Conservation (phyloP, 176 grass and related monocot species). For the Guadua angustifolia region DNA sequence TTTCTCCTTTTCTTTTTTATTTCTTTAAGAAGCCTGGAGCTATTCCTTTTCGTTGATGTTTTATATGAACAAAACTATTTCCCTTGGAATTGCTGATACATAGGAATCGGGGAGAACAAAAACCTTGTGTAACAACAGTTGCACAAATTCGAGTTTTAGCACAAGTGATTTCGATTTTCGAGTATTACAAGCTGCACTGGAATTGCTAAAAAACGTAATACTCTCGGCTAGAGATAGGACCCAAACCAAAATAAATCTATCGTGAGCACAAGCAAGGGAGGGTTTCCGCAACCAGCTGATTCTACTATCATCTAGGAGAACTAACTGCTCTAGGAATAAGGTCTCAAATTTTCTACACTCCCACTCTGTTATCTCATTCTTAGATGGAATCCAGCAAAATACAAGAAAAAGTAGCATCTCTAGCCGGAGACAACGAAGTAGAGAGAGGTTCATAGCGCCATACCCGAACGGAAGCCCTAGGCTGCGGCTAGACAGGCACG, state of each 20-base stretch:
- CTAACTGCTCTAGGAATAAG: neutral
- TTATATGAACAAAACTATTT: neutral
- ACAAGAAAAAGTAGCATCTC: neutral
- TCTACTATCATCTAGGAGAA: neutral
- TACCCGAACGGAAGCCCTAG: conserved; percentile 41
- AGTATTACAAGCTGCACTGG: neutral
- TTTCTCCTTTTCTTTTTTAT: neutral
- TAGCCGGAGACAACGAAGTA: neutral
- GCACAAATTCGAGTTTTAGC: neutral
- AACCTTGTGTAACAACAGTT: neutral
- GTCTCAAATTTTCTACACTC: neutral
- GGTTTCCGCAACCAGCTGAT: neutral
- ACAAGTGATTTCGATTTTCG: neutral
- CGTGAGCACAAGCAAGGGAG: neutral
- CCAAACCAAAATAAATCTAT: neutral
- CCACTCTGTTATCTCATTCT: neutral
- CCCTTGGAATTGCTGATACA: neutral
- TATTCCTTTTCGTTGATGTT: neutral
- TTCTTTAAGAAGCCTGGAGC: neutral
- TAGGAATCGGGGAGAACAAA: neutral
- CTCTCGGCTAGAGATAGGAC: neutral
- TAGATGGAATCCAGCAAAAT: no score
- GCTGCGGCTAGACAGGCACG: neutral
- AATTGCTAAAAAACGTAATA: neutral
- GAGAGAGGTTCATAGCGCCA: neutral